These are phyloP conservation scores for Stereum hirsutum DNA, from an alignment of 1,284 basidiomycete genomes.

Conservation along the genomic window DNA sequence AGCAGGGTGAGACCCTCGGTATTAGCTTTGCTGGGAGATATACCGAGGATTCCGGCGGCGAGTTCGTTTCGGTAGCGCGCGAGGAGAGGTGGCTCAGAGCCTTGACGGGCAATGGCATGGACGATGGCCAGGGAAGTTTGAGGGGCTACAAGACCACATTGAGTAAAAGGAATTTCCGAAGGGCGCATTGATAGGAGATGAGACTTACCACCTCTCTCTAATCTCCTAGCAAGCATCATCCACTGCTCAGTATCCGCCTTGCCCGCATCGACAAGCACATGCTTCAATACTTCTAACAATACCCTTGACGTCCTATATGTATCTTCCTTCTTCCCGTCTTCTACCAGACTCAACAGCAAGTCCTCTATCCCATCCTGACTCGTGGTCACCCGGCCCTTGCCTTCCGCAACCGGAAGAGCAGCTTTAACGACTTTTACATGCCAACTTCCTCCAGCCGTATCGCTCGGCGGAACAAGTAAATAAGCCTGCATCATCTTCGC, in stretches of 20 bases:
- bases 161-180: neutral
- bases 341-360: conserved; percentile 35
- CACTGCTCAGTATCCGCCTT: conserved; percentile 68
- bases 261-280: conserved; percentile 51
- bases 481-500: conserved; percentile 63
- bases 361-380: conserved; percentile 20
- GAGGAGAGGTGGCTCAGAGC: conserved; percentile 64
- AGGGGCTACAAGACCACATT: conserved; percentile 42
- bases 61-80: conserved; percentile 86
- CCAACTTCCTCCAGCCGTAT: conserved; percentile 45
- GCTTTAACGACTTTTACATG: conserved; percentile 33
- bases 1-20: conserved; percentile 64
- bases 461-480: conserved; percentile 45
- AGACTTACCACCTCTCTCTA: conserved; percentile 54
- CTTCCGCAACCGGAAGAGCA: conserved; percentile 17
- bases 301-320: conserved; percentile 45
- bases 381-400: conserved; percentile 12
- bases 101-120: conserved; percentile 48
- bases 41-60: conserved; percentile 70
- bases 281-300: conserved; percentile 49
- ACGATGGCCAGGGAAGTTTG: conserved; percentile 60
- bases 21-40: conserved; percentile 55
- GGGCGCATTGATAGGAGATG: neutral
- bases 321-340: conserved; percentile 30
- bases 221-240: conserved; percentile 55